These are phyloP conservation scores for Paraphoma sp. DNA, from an alignment of 2,329 filamentous ascomycete genomes.

Conservation along the genomic window DNA sequence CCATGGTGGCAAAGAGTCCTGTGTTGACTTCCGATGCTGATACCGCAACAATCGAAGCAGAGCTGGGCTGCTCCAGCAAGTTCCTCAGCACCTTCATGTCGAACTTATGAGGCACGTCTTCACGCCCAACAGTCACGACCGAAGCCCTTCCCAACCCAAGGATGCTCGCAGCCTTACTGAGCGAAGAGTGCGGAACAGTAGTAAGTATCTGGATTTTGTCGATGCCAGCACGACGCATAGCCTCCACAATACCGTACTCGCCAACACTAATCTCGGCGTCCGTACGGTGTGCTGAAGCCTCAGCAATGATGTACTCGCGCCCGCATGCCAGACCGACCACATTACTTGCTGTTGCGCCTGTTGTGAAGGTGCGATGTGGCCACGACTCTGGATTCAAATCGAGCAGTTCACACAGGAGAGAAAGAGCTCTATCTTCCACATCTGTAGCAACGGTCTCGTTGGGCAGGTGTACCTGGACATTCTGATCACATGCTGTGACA, in stretches of 20 bases:
- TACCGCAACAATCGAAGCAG: constrained; percentile 78
- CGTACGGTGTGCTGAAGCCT: constrained; percentile 50
- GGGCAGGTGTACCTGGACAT: constrained; percentile 81
- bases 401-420: constrained; percentile 73
- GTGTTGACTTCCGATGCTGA: constrained; percentile 92
- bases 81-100: constrained; percentile 70
- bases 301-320: constrained; percentile 68
- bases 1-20: constrained; percentile 74
- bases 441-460: constrained; percentile 76
- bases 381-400: constrained; percentile 62
- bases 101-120: constrained; percentile 70
- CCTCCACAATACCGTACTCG: constrained; percentile 71
- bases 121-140: constrained; percentile 66
- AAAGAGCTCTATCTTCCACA: constrained; percentile 75
- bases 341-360: constrained; percentile 73
- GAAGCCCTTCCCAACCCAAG: constrained; percentile 76
- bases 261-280: constrained; percentile 59
- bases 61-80: constrained; percentile 60
- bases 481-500: constrained; percentile 83
- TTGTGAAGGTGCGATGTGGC: constrained; percentile 81
- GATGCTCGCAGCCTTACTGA: constrained; percentile 82
- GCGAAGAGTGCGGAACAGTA: constrained; percentile 81
- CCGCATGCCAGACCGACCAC: constrained; percentile 72
- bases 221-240: constrained; percentile 69
- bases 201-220: constrained; percentile 77